phyloP scores from a whole-genome alignment of 2,329 filamentous ascomycete genomes.

The Endocalyx cinctus region DNA sequence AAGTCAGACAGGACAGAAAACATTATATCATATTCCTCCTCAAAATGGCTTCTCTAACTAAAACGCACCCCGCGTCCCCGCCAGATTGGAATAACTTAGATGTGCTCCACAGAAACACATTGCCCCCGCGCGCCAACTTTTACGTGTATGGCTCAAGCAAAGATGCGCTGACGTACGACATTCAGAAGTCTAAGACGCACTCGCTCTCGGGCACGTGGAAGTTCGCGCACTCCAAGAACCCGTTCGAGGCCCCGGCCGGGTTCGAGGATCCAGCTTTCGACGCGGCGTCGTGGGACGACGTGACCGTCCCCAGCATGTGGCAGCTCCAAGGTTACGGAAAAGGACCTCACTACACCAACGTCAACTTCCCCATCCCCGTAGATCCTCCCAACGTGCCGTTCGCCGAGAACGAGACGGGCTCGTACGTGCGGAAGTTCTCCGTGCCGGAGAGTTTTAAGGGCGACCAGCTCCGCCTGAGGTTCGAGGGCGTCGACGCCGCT shows the following conservation, averaged over 20 bases:
- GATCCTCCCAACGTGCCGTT: conserved; percentile 54
- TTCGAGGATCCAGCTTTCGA: conserved; percentile 26
- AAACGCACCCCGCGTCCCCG: conserved; percentile 12
- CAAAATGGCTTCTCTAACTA: conserved; percentile 11
- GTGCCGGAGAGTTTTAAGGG: conserved; percentile 34
- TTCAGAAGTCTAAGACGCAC: conserved; percentile 29
- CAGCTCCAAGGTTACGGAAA: conserved; percentile 63
- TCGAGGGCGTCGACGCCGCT: conserved; percentile 59
- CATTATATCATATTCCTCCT: too few relatives aligned
- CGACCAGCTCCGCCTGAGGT: conserved; percentile 50
- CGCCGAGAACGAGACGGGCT: conserved; percentile 50
- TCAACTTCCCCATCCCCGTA: conserved; percentile 62
- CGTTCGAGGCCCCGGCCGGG: conserved; percentile 31
- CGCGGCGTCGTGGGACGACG: conserved; percentile 40
- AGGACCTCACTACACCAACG: conserved; percentile 66
- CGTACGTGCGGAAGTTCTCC: conserved; percentile 46
- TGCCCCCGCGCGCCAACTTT: conserved; percentile 52
- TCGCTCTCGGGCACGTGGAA: conserved; percentile 46
- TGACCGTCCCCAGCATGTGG: conserved; percentile 65
- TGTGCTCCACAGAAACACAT: conserved; percentile 52
- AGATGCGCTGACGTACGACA: conserved; percentile 42
- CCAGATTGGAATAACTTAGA: conserved; percentile 59
- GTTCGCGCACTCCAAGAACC: conserved; percentile 37
- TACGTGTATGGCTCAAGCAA: conserved; percentile 43
- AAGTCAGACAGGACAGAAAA: too few relatives aligned